A percentile compares a stretch with the other conserved stretches of the same genome.
These are phyloP conservation scores for Letharia columbiana DNA, from an alignment of 495 filamentous ascomycete species.

Conservation along the genomic window DNA sequence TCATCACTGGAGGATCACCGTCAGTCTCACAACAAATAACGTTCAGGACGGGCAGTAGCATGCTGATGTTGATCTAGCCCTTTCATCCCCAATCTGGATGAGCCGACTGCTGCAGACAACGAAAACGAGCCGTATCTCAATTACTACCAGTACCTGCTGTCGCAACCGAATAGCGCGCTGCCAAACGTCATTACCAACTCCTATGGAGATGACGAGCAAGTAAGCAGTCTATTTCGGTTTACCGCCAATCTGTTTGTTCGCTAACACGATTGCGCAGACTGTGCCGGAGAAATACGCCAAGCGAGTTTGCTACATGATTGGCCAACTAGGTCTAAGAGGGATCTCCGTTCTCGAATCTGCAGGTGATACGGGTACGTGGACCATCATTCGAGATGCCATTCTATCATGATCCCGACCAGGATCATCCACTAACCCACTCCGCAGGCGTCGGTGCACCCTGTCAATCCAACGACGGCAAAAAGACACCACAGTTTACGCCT, in stretches of 20 bases:
- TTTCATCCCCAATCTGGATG: constrained; percentile 50
- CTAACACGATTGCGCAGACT: constrained; percentile 37
- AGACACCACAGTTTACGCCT: constrained; percentile 49
- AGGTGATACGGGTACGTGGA: constrained; percentile 49
- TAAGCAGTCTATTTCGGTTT: constrained; percentile 3
- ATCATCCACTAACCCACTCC: not conserved
- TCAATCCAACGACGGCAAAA: constrained; percentile 50
- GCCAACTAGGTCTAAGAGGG: constrained; percentile 57
- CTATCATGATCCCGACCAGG: not conserved
- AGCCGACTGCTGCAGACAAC: constrained; percentile 41
- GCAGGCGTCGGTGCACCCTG: constrained; percentile 50
- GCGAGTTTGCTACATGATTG: constrained; percentile 47
- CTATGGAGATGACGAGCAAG: constrained; percentile 59
- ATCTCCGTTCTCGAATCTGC: constrained; percentile 53
- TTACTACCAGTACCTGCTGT: constrained; percentile 60
- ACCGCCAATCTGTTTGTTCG: not conserved
- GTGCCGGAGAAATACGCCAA: constrained; percentile 51
- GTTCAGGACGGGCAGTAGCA: not conserved
- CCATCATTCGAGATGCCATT: not conserved
- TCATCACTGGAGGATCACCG: constrained; percentile 46
- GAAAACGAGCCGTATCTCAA: constrained; percentile 80
- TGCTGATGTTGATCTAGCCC: constrained; percentile 27
- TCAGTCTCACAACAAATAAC: constrained; percentile 16
- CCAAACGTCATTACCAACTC: constrained; percentile 68
- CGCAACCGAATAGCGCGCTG: constrained; percentile 51